Conservation (phyloP, 345 rosid species). For the sweet orange (Citrus sinensis) region DVS_A1.0 CM039161.1:19596501-19597000, state of each 20-base stretch:
- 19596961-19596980: neutral
- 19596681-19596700: conserved; percentile 68
- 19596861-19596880: neutral
- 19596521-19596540: neutral
- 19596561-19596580: neutral
- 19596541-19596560: neutral
- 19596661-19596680: conserved; percentile 50
- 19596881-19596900: neutral
- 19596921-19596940: neutral
- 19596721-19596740: conserved; percentile 37
- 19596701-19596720: conserved; percentile 43
- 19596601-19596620: neutral
- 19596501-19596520: neutral
- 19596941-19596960: neutral
- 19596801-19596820: neutral
- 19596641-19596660: conserved; percentile 65
- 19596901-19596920: neutral
- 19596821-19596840: neutral
- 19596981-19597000: neutral
- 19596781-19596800: neutral
- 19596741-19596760: neutral
- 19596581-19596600: neutral
- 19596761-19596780: neutral
- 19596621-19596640: conserved; percentile 53
- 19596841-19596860: neutral